phyloP scores from a whole-genome alignment of 2,329 filamentous ascomycete genomes.

The Dactylonectria macrodidyma region DNA sequence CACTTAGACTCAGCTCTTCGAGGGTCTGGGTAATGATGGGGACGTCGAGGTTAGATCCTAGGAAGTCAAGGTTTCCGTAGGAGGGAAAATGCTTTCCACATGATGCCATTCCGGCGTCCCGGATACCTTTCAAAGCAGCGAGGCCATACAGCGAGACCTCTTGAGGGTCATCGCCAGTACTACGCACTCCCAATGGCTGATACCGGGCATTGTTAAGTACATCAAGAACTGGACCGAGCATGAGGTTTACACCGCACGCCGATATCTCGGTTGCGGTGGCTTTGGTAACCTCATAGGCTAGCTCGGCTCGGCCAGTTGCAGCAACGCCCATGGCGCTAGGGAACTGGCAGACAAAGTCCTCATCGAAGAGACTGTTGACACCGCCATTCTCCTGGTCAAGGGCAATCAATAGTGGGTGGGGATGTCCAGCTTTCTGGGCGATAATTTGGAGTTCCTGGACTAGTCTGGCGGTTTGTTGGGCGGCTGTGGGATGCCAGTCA shows the following conservation, averaged over 20 bases:
- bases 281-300: slow-evolving; percentile 92
- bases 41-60: slow-evolving; percentile 91
- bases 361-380: slow-evolving; percentile 96
- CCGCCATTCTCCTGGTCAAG: slow-evolving; percentile 98
- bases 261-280: slow-evolving; percentile 94
- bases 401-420: slow-evolving; percentile 89
- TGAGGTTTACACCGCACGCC: slow-evolving; percentile 95
- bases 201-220: slow-evolving; percentile 94
- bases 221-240: slow-evolving; percentile 93
- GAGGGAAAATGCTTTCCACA: slow-evolving; percentile 98
- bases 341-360: slow-evolving; percentile 95
- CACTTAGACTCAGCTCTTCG: slow-evolving; percentile 92
- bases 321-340: slow-evolving; percentile 97
- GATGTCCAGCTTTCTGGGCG: slow-evolving; percentile 90
- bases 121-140: slow-evolving; percentile 92
- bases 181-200: slow-evolving; percentile 90
- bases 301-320: slow-evolving; percentile 87
- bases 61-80: slow-evolving; percentile 94
- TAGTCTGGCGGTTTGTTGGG: slow-evolving; percentile 88
- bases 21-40: slow-evolving; percentile 96
- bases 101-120: slow-evolving; percentile 89
- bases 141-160: slow-evolving; percentile 95
- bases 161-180: slow-evolving; percentile 92
- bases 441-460: slow-evolving; percentile 94
- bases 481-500: slow-evolving; percentile 72